These are phyloP conservation scores for Infundibulicybe gibba DNA, from an alignment of 768 basidiomycete species.

Conservation along the genomic window DNA sequence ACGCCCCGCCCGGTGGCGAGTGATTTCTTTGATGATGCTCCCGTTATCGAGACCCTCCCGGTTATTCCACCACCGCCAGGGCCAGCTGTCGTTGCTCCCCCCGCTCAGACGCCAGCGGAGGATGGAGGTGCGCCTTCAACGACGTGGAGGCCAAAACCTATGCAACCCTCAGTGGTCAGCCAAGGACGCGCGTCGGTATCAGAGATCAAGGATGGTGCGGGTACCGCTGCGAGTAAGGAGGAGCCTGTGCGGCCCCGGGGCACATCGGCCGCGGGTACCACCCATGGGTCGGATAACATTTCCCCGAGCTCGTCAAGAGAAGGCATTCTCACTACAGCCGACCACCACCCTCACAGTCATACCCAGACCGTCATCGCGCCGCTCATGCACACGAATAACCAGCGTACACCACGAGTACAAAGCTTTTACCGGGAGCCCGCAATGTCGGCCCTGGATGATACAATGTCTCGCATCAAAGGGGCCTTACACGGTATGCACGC, in stretches of 20 bases:
- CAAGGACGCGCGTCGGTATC: not conserved
- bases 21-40: constrained; percentile 67
- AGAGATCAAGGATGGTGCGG: not conserved
- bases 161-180: not conserved
- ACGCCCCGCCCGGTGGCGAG: constrained; percentile 53
- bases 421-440: constrained; percentile 43
- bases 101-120: not conserved
- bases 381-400: constrained; percentile 17
- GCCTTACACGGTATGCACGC: constrained; percentile 69
- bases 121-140: not conserved
- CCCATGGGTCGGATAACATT: too few species aligned
- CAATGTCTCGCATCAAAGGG: constrained; percentile 84
- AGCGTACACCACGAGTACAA: constrained; percentile 35
- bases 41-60: constrained; percentile 6
- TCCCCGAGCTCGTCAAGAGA: too few species aligned
- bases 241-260: too few species aligned
- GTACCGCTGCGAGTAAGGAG: too few species aligned
- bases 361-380: constrained; percentile 17
- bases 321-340: too few species aligned
- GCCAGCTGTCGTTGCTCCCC: constrained; percentile 6
- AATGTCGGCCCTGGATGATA: constrained; percentile 78
- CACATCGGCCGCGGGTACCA: too few species aligned
- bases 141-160: not conserved
- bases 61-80: constrained; percentile 7
- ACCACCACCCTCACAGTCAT: constrained; percentile 6